These are phyloP conservation scores for Penstemon eatonii DNA, from an alignment of 257 asterid genomes.

Conservation along the genomic window DNA sequence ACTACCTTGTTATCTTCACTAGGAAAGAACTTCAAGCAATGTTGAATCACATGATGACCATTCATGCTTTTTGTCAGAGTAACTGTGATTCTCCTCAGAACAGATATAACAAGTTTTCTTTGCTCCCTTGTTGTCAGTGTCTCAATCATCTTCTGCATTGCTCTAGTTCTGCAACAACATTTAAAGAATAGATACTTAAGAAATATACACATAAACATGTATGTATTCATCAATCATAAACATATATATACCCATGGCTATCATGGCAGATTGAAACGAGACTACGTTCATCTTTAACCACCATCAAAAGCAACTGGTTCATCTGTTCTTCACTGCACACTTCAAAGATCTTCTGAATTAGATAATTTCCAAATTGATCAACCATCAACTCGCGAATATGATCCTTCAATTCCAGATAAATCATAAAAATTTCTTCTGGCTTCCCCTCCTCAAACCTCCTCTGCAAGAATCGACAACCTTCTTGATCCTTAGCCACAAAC, in stretches of 20 bases:
- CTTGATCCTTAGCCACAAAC: conserved; percentile 42
- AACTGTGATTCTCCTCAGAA: conserved; percentile 37
- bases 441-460: conserved; percentile 43
- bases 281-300: conserved; percentile 17
- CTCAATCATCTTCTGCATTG: conserved; percentile 53
- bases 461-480: conserved; percentile 54
- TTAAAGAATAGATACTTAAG: not conserved
- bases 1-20: conserved; percentile 52
- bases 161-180: conserved; percentile 42
- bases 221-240: too few relatives aligned
- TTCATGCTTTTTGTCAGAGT: conserved; percentile 37
- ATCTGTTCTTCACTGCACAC: conserved; percentile 40
- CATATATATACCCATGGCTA: conserved; percentile 41
- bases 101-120: conserved; percentile 25
- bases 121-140: conserved; percentile 39
- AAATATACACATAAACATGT: not conserved
- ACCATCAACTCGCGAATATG: conserved; percentile 49
- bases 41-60: conserved; percentile 64
- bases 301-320: conserved; percentile 28
- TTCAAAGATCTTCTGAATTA: conserved; percentile 44
- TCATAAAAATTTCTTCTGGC: conserved; percentile 36
- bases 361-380: conserved; percentile 48
- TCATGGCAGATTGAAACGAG: conserved; percentile 45
- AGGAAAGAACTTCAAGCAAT: conserved; percentile 41
- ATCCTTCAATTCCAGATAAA: conserved; percentile 47